Evolutionary conservation across 805 yeast species (phyloP).

Genomic region (Kazachstania bromeliacearum): DNA sequence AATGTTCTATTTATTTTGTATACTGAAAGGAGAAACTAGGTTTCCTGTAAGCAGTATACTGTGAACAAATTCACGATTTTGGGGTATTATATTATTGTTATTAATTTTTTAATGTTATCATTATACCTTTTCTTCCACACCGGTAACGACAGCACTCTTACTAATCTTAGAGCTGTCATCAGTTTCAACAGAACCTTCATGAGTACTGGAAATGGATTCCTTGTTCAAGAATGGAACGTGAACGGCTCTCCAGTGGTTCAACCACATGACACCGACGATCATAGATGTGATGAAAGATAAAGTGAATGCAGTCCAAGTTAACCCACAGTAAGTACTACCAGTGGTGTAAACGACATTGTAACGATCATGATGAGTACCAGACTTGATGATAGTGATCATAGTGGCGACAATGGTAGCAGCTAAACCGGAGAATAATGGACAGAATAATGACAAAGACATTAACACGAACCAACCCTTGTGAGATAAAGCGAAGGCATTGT

Average conservation of each 20-base stretch:
- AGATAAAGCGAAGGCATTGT: slow-evolving; percentile 4
- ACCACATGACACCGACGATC: slow-evolving; percentile 8
- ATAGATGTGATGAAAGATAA: slow-evolving; percentile 16
- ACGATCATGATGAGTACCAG: slow-evolving; percentile 25
- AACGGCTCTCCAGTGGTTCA: slow-evolving; percentile 4
- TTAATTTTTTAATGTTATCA: not conserved
- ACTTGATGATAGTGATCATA: slow-evolving; percentile 23
- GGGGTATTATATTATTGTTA: no score
- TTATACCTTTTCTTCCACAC: slow-evolving; percentile 3
- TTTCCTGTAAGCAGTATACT: no score
- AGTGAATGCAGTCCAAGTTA: slow-evolving; percentile 26
- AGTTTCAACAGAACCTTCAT: not conserved
- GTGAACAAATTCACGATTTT: no score
- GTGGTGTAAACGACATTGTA: slow-evolving; percentile 21
- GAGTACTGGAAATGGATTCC: not conserved
- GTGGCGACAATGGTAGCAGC: slow-evolving; percentile 24
- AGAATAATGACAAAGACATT: slow-evolving; percentile 15
- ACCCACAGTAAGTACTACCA: slow-evolving; percentile 22
- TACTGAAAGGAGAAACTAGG: not conserved
- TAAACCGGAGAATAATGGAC: slow-evolving; percentile 22
- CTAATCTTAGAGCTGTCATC: slow-evolving; percentile 4
- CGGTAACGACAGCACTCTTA: slow-evolving; percentile 1
- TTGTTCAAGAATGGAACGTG: slow-evolving; percentile 2
- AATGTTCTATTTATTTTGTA: not conserved
- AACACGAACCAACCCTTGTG: slow-evolving; percentile 14